Evolutionary conservation across 495 filamentous ascomycete species (phyloP), one percentile per base, ranked within the genome.

Genomic region (Podospora fimiseda): DNA sequence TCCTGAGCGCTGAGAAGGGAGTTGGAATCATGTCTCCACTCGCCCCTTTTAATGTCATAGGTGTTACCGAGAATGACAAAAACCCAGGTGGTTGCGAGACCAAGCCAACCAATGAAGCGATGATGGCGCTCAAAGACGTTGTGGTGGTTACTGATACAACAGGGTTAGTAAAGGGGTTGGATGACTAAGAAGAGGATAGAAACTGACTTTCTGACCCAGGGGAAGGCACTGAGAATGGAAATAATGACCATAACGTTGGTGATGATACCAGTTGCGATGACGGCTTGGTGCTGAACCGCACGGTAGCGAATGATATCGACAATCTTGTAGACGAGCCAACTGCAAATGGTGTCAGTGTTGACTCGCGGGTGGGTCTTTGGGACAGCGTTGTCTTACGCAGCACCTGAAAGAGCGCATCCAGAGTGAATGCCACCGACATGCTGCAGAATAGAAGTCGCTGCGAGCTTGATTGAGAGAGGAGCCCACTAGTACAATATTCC

Each of bases 371-470:
- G 45, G 13, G 18, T 48, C 15, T 4, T 2, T 2, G n/a, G 2
- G 8, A 5, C 22, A 37, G 13, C 9, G 23, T 13, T 49, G 45
- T 49, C 61, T 68, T 67, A 72, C 71, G 50, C 59, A 51, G 70
- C 68, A 9, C 71, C 71, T 19, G 71, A 74, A 20, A 74, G 65
- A 8, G 69, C 71, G 47, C 69, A 72, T 22, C 71, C 71, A 1
- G 71, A 74, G 57, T 74, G 71, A 30, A 74, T 72, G 39, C 71
- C 71, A 22, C 71, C 71, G 33, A 74, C 68, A 48, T 74, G 71
- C 55, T 74, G 71, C 46, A 74, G 48, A 37, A 71, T 53, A 8
- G 71, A 74, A 2, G 68, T 71, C 9, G 62, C 70, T 5, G 57
- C 70, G 1, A 63, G 14, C 64, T 74, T 74, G 52, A 74, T 27